These are phyloP conservation scores for Lasiodiplodia sp. DNA, from an alignment of 2,329 filamentous ascomycete genomes.

Conservation along the genomic window DNA sequence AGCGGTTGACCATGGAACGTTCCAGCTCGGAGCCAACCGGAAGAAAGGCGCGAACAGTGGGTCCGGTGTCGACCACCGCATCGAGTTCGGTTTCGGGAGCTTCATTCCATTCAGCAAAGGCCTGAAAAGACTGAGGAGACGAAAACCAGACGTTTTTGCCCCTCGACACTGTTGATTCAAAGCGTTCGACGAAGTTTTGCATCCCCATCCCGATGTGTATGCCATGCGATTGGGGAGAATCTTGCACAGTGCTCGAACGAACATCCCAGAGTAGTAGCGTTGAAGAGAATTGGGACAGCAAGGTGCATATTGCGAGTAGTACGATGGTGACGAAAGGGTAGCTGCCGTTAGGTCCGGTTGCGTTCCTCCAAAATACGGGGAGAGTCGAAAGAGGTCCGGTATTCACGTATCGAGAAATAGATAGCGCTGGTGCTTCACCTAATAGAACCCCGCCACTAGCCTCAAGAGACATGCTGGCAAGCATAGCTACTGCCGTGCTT, in stretches of 20 bases:
- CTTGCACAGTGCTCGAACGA: neutral
- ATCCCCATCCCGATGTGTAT: neutral
- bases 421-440: neutral
- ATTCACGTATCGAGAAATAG: neutral
- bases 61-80: neutral
- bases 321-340: neutral
- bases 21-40: neutral
- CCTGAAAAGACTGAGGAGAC: neutral
- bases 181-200: neutral
- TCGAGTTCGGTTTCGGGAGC: neutral
- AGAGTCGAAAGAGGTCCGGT: neutral
- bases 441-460: neutral
- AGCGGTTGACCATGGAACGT: neutral
- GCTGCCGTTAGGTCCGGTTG: neutral
- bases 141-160: neutral
- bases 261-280: conserved; percentile 9
- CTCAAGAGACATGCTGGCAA: neutral
- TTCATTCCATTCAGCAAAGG: conserved; percentile 6
- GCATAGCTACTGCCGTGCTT: conserved; percentile 6
- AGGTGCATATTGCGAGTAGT: neutral
- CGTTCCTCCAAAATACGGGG: neutral
- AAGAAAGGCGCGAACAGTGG: conserved; percentile 4
- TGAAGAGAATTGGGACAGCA: neutral
- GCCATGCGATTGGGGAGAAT: neutral
- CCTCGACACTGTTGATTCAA: neutral